Conservation (phyloP, 192 early-diverging fungal genomes). For the Powellomyces hirtus region DNA sequence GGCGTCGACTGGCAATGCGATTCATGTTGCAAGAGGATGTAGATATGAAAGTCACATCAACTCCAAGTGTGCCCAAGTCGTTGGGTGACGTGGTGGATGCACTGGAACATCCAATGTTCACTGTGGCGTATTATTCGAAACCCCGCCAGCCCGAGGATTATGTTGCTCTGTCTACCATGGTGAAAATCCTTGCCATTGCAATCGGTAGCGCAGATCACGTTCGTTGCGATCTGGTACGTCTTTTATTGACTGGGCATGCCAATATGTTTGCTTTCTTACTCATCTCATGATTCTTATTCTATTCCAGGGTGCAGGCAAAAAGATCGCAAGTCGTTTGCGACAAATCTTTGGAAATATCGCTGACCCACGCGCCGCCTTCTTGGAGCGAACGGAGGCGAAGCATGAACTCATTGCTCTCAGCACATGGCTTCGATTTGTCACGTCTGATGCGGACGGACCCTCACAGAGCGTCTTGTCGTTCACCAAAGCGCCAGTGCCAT, state of each 20-base stretch:
- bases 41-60: too few species aligned
- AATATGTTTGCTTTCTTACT: conserved; percentile 1
- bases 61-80: too few species aligned
- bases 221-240: not conserved
- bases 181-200: conserved; percentile 5
- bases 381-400: conserved; percentile 22
- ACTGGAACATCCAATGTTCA: not conserved
- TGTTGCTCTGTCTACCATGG: not conserved
- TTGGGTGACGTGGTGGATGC: not conserved
- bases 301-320: not conserved
- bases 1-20: not conserved
- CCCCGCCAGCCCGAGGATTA: conserved; percentile 3
- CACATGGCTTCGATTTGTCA: conserved; percentile 15
- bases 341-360: conserved; percentile 15
- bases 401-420: conserved; percentile 13
- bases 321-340: conserved; percentile 13
- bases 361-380: conserved; percentile 12
- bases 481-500: too few species aligned
- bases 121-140: not conserved
- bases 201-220: not conserved
- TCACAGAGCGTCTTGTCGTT: too few species aligned
- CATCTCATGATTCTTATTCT: too few species aligned
- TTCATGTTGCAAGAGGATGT: not conserved
- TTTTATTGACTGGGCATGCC: not conserved
- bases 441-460: not conserved